Evolutionary conservation across 768 basidiomycete species (phyloP).

Genomic region (Boletus insuetus): DNA sequence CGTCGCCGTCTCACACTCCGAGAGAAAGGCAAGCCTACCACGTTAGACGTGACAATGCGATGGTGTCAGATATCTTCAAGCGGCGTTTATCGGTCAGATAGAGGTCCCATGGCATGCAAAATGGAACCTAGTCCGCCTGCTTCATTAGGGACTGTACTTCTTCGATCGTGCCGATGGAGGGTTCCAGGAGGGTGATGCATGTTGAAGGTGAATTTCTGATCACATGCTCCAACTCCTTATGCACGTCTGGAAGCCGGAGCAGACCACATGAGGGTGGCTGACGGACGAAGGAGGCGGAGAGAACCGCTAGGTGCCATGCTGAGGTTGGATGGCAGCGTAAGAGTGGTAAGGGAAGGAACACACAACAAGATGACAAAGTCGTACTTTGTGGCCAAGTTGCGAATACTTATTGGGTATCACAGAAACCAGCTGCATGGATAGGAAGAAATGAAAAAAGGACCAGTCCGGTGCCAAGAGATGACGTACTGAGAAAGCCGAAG

Average conservation of each 20-base stretch:
- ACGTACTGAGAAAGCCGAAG: background rate
- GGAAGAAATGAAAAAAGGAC: background rate
- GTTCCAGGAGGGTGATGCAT: background rate
- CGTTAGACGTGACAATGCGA: conserved; percentile 8
- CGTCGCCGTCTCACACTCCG: conserved; percentile 45
- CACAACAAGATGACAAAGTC: background rate
- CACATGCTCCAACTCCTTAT: background rate
- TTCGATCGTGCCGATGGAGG: background rate
- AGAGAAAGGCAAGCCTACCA: conserved; percentile 40
- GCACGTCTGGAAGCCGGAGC: background rate
- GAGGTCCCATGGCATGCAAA: background rate
- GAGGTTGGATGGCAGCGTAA: background rate
- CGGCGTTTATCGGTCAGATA: conserved; percentile 6
- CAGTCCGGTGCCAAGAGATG: background rate
- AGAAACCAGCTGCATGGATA: background rate
- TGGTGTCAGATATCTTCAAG: conserved; percentile 3
- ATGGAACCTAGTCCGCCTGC: background rate
- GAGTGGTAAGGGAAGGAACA: background rate
- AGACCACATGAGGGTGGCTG: background rate
- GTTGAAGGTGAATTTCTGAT: background rate
- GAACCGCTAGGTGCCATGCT: background rate
- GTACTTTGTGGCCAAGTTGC: background rate
- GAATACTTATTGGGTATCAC: background rate
- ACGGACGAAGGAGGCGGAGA: background rate
- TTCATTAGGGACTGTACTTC: background rate